Conservation (phyloP, 2,329 filamentous ascomycete genomes). For the Aspergillus flavus region DNA sequence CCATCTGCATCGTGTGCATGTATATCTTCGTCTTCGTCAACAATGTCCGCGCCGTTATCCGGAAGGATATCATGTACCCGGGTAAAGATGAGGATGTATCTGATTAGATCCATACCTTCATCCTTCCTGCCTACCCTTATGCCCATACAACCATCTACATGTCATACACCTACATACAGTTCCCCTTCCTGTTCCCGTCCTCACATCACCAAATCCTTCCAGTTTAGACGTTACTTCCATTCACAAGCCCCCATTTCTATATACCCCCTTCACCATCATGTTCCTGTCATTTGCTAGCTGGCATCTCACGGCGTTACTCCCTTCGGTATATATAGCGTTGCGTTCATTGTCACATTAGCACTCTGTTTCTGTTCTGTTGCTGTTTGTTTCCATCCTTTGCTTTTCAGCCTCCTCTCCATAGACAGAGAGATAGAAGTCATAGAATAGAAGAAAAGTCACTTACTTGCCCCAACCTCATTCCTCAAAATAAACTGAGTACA, state of each 20-base stretch:
- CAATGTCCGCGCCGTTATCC: conserved; percentile 54
- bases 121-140: neutral
- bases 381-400: neutral
- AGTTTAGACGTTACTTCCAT: neutral
- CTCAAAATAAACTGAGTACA: neutral
- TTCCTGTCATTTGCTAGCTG: neutral
- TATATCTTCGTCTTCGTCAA: conserved; percentile 57
- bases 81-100: conserved; percentile 62
- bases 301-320: neutral
- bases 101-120: conserved; percentile 22
- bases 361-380: neutral
- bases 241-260: neutral
- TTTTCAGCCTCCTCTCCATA: neutral
- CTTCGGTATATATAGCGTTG: neutral
- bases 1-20: conserved; percentile 56
- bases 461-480: neutral
- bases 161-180: neutral
- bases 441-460: neutral
- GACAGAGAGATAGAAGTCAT: neutral
- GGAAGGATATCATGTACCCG: conserved; percentile 58
- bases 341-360: neutral
- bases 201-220: neutral
- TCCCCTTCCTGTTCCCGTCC: neutral
- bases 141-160: neutral
- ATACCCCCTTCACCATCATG: neutral